Base-by-base conservation (phyloP, 192 early-diverging fungal genomes). In the Dimargaris xerosporica region DNA sequence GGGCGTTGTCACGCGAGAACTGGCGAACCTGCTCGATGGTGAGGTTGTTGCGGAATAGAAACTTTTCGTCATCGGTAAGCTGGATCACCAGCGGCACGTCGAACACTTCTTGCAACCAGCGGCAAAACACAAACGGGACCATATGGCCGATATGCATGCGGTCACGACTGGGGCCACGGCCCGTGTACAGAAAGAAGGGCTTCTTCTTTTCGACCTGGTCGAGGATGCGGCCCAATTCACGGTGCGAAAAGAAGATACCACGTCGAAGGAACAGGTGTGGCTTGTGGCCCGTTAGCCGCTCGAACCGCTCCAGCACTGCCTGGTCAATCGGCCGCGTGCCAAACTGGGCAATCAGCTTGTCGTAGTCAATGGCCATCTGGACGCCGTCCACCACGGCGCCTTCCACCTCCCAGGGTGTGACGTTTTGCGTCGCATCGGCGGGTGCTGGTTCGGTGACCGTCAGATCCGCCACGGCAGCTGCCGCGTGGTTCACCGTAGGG, bases 21-120 rank as follows among this genome's bases (percentile, higher is more conserved):
- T 90, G 71, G 63, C 80, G 74, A 21, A 80, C 81, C 39, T 93
- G 78, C 30, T 93, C 94, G 10, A 93, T 52, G 54, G 88, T 93
- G 58, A 98, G 71, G 23, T 86, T 86, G 26, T 81, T 70, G 71
- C 93, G 94, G 82, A 96, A 98, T 72, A 98, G 69, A 72, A 90
- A 98, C 80, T 98, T 98, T 78, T 98, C 95, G 69, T 98, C 95
- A 70, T 98, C 95, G 11, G 96, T 98, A 64, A 98, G 78, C 72
- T 98, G 96, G 61, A 98, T 87, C 7, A 98, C 96, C 29, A 96
- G 67, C 29, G 94, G 91, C 5, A 87, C 90, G 68, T 93, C 84
- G 80, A 98, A 98, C 29, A 89, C 82, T 30, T 98, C 96, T 70
- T 98, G 96, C 50, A 98, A 77, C 84, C 86, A 96, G 83, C 94